Evolutionary conservation across 1,284 basidiomycete species (phyloP).

Genomic region (Papiliotrema laurentii): DNA sequence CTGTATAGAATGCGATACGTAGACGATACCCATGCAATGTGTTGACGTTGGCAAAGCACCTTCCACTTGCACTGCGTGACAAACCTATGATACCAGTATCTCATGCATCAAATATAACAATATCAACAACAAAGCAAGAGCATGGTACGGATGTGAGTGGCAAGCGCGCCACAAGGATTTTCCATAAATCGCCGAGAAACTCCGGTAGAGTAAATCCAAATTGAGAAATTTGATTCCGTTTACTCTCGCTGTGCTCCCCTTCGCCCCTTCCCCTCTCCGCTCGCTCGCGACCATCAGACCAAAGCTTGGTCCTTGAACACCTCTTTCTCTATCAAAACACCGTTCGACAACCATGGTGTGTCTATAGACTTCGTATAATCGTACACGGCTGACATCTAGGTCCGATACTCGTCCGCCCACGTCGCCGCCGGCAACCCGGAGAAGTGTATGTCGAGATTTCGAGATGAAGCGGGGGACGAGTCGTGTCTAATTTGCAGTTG

Average conservation of each 20-base stretch:
- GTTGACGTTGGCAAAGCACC: too few relatives aligned
- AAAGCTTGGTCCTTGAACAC: too few relatives aligned
- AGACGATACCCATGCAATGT: too few relatives aligned
- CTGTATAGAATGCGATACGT: too few relatives aligned
- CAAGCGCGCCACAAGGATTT: not conserved
- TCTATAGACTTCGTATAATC: not conserved
- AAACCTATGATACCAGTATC: too few relatives aligned
- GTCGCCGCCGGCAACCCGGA: slow-evolving; percentile 82
- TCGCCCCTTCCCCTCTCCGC: too few relatives aligned
- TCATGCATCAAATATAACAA: too few relatives aligned
- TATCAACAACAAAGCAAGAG: too few relatives aligned
- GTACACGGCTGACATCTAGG: slow-evolving; percentile 48
- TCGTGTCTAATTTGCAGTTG: slow-evolving; percentile 56
- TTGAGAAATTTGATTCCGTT: not conserved
- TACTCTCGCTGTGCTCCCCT: too few relatives aligned
- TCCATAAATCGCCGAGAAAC: slow-evolving; percentile 25
- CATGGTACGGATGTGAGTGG: not conserved
- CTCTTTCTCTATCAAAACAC: not conserved
- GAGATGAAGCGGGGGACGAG: not conserved
- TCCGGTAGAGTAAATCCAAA: too few relatives aligned
- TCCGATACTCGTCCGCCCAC: slow-evolving; percentile 81
- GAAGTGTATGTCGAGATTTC: slow-evolving; percentile 64
- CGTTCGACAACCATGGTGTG: slow-evolving; percentile 6
- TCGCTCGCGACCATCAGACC: too few relatives aligned
- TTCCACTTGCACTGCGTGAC: too few relatives aligned